Evolutionary conservation across 2,329 filamentous ascomycete species (phyloP).

Genomic region (Talaromyces sp.): DNA sequence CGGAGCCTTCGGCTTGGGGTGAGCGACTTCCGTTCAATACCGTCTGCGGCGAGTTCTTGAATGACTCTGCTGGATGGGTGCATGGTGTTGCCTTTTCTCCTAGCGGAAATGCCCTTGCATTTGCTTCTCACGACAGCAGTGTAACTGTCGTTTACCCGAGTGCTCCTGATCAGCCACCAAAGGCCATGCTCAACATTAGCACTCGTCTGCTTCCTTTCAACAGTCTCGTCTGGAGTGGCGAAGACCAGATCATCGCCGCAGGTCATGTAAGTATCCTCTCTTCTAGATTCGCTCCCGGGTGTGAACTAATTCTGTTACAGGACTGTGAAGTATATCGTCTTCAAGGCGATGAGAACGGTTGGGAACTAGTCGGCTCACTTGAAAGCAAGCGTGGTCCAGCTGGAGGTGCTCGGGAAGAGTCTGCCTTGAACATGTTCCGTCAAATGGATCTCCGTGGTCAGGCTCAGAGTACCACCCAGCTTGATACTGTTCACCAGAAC

Average conservation of each 20-base stretch:
- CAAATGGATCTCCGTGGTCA: slow-evolving; percentile 99
- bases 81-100: slow-evolving; percentile 92
- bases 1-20: slow-evolving; percentile 86
- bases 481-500: slow-evolving; percentile 96
- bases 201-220: slow-evolving; percentile 91
- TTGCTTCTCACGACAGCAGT: slow-evolving; percentile 91
- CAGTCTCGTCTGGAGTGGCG: slow-evolving; percentile 86
- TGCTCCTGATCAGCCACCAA: slow-evolving; percentile 83
- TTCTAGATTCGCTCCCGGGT: neutral
- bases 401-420: slow-evolving; percentile 71
- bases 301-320: slow-evolving; percentile 27
- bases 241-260: slow-evolving; percentile 90
- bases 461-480: slow-evolving; percentile 82
- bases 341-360: slow-evolving; percentile 71
- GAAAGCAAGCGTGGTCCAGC: slow-evolving; percentile 65
- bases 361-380: slow-evolving; percentile 77
- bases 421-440: slow-evolving; percentile 94
- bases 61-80: slow-evolving; percentile 95
- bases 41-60: slow-evolving; percentile 92
- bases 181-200: slow-evolving; percentile 82
- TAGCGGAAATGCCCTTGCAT: slow-evolving; percentile 87
- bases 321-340: slow-evolving; percentile 87
- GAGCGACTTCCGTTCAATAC: slow-evolving; percentile 97
- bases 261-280: slow-evolving; percentile 62
- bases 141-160: slow-evolving; percentile 94